A percentile compares a stretch with the other conserved stretches of the same genome.
These are phyloP conservation scores for Apiospora hydei DNA, from an alignment of 2,329 filamentous ascomycete genomes.

Conservation along the genomic window DNA sequence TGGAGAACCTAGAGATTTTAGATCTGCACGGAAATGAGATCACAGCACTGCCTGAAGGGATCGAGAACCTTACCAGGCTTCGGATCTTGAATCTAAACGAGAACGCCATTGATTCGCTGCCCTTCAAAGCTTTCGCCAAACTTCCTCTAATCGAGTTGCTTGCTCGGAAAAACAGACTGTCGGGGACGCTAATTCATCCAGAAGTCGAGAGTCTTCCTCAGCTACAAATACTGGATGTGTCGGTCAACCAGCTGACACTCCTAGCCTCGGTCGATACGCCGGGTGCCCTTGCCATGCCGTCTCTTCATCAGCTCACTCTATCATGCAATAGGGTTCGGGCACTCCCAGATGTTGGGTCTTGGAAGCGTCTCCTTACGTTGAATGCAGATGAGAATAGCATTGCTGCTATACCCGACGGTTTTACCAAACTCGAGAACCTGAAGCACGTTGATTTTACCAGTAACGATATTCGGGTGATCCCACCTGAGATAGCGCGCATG, in stretches of 20 bases:
- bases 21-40: constrained; percentile 85
- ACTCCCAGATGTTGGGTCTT: constrained; percentile 78
- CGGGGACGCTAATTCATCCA: constrained; percentile 73
- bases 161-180: constrained; percentile 79
- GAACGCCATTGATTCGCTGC: constrained; percentile 76
- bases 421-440: constrained; percentile 71
- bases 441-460: constrained; percentile 83
- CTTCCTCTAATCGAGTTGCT: constrained; percentile 77
- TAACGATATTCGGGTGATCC: constrained; percentile 81
- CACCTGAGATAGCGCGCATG: constrained; percentile 82
- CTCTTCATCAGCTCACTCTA: constrained; percentile 76
- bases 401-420: constrained; percentile 75
- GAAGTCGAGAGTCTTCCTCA: constrained; percentile 64
- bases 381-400: constrained; percentile 85
- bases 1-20: constrained; percentile 77
- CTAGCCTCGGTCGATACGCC: constrained; percentile 50
- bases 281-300: constrained; percentile 68
- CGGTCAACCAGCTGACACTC: constrained; percentile 74
- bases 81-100: constrained; percentile 80
- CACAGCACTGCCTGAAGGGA: constrained; percentile 69
- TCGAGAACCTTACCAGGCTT: constrained; percentile 73
- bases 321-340: constrained; percentile 79
- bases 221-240: constrained; percentile 79
- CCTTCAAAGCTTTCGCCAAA: constrained; percentile 71
- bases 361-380: constrained; percentile 76